Conservation (phyloP, 164 flowering plant genomes). For the Berberis vulgaris region DNA sequence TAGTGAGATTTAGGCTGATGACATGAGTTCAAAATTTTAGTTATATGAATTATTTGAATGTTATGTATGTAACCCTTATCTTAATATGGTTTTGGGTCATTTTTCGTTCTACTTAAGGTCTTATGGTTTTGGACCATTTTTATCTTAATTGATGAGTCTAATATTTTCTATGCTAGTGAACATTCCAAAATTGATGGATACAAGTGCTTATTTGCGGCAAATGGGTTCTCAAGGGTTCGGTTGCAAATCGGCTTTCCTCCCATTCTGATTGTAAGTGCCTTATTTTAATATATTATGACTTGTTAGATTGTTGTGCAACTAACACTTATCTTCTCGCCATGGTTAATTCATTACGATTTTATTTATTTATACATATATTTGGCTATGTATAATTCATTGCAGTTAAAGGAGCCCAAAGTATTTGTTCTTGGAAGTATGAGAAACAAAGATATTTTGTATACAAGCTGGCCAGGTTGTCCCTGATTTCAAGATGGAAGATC, state of each 20-base stretch:
- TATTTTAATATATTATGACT: background rate
- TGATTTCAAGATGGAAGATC: background rate
- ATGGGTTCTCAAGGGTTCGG: slow-evolving; percentile 57
- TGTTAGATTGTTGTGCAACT: background rate
- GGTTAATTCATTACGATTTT: background rate
- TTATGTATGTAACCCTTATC: no score
- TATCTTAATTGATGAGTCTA: background rate
- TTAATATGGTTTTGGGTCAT: no score
- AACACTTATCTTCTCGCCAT: background rate
- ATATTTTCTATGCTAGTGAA: slow-evolving; percentile 43
- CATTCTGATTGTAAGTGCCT: slow-evolving; percentile 41
- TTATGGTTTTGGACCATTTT: background rate
- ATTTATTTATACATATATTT: no score
- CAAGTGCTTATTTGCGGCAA: slow-evolving; percentile 52
- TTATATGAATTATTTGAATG: no score
- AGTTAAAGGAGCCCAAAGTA: slow-evolving; percentile 71
- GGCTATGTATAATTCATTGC: slow-evolving; percentile 1
- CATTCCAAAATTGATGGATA: slow-evolving; percentile 55
- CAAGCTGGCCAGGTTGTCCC: slow-evolving; percentile 44
- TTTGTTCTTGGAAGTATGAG: slow-evolving; percentile 54
- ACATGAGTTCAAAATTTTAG: no score
- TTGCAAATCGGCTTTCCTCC: slow-evolving; percentile 47
- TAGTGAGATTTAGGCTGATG: no score
- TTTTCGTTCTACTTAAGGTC: background rate
- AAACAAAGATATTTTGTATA: slow-evolving; percentile 19